Base-by-base conservation (phyloP, 129 eudicot species). In the Escallonia herrerae region DNA sequence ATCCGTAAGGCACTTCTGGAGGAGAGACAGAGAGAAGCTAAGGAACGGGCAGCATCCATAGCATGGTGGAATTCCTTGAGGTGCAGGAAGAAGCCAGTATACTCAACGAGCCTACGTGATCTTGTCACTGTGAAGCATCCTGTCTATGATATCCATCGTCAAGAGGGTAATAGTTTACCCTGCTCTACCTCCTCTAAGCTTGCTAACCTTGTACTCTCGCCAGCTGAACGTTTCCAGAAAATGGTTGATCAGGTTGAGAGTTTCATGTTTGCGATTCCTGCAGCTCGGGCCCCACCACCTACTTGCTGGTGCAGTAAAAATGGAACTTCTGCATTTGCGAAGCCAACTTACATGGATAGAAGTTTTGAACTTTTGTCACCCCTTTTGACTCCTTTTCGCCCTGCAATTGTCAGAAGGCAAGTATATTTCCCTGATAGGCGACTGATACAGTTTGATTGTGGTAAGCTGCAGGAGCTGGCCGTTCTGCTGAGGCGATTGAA, bases 231-330 rank as follows among this genome's bases (percentile, higher is more conserved):
- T 60, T 89, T 94, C 54, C 75, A 76, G 42, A 74, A 80, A 70
- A 86, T 84, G 84, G 76, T 39, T 66, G 88, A 82, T 77, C 93
- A 81, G 56, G 86, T 94, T 13, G 99, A 86, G 75, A 78, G 87
- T 80, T 94, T 94, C 84, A 89, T 94, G 99, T 94, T 94, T 65
- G 96, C 95, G 8, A 94, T 94, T 51, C 99, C 99, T 14, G 97
- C 97, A 3, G 99, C 99, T 56, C 84, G 99, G 56, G 95, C 99
- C n/a, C 90, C 96, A 10, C 70, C 80, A 10, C 96, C 99, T 22
- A 46, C 73, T 66, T 88, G 90, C 57, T 94, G 99, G 99, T 89
- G 90, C 80, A 94, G 90, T 76, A 89, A 82, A 74, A 61, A 81
- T 8, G 87, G 80, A 43, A 68, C 77, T 39, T 74, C 87, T 39